Evolutionary conservation across 257 asterid genomes (phyloP), one percentile per base, ranked within the genome.

Genomic region (Primulina tabacum): DNA sequence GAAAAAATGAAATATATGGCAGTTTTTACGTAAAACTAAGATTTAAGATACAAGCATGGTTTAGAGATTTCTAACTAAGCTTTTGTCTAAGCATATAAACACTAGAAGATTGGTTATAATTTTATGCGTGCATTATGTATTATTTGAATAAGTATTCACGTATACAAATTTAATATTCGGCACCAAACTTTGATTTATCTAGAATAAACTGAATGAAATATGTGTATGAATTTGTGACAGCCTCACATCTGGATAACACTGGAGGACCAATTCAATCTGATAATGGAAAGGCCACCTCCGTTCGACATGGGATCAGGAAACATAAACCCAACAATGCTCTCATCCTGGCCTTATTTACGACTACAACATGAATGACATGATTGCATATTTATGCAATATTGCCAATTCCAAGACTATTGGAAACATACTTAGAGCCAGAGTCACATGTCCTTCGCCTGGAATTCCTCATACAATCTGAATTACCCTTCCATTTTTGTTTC

Each of bases 291-390:
- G 71, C 76, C 5, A 72, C 71, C 7, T 0, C 71, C 71, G 0
- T 72, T 64, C 8, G 76, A 72, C 64, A 32, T 72, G 50, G 76
- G 71, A 63, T 72, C 76, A 8, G 76, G 76, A 29, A 18, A 52
- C 28, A 20, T 72, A 47, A 57, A 65, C 56, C 71, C 24, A 29
- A 55, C 3, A 20, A 4, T 0, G 71, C 76, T n/a, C 33, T 72
- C 24, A 64, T 56, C 76, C 71, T 30, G 76, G 61, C 11, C 67
- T 72, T 0, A 58, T 72, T 40, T 72, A 72, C 28, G 76, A 72
- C 24, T 64, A 20, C 59, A 26, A 64, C 65, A 53, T 12, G 43
- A 30, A 16, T 20, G 67, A 64, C 18, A 5, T 64, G 4, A n/a
- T 56, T 12, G 29, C 43, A 17, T 72, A 64, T 37, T 21, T 72